Conservation (phyloP, 768 basidiomycete species). For the Pleurotus citrinopileatus region DNA sequence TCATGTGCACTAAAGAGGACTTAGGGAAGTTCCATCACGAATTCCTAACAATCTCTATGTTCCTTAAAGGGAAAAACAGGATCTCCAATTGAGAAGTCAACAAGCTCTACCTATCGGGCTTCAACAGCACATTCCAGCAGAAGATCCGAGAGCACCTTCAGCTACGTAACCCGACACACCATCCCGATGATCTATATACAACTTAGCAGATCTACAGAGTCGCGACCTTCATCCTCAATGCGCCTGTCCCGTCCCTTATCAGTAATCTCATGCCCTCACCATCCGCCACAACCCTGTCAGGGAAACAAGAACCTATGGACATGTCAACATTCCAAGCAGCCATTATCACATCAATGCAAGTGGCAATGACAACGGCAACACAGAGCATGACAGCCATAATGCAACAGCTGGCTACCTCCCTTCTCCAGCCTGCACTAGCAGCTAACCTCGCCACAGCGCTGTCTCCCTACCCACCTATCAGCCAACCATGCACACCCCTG, state of each 20-base stretch:
- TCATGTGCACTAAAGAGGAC: not conserved
- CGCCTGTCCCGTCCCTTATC: not conserved
- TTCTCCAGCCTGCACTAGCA: not conserved
- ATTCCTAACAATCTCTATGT: not conserved
- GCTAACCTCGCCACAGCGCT: not conserved
- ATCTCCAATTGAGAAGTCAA: conserved; percentile 2
- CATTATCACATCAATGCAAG: not conserved
- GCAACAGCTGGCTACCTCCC: not conserved
- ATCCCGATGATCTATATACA: not conserved
- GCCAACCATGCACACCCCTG: too few relatives aligned
- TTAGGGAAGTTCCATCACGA: not conserved
- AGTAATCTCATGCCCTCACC: not conserved
- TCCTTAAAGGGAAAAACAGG: not conserved
- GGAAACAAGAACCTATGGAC: not conserved
- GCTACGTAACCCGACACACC: not conserved
- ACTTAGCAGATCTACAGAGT: not conserved
- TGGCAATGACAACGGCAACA: not conserved
- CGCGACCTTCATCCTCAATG: not conserved
- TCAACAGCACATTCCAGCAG: not conserved
- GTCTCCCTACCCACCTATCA: not conserved
- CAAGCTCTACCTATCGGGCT: not conserved
- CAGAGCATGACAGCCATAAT: conserved; percentile 1
- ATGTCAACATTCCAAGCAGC: not conserved
- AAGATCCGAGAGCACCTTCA: conserved; percentile 4
- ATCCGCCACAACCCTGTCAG: not conserved